Evolutionary conservation across 306 rosid genomes (phyloP).

Genomic region (Cucumis melo): DNA sequence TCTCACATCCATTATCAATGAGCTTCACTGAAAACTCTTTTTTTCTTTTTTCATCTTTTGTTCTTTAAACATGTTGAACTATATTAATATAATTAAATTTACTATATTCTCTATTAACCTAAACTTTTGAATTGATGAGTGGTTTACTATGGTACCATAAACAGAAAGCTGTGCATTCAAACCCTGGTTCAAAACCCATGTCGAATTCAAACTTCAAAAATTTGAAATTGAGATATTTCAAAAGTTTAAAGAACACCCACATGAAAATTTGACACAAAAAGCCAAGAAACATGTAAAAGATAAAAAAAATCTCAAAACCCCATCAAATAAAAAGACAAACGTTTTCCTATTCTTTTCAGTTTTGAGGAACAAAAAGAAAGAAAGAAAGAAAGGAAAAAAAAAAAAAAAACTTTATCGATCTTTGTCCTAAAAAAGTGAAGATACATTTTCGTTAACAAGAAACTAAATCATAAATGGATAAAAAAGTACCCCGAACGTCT

Average conservation of each 20-base stretch:
- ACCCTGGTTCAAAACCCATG: not conserved
- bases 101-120: too few relatives aligned
- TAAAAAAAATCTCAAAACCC: not conserved
- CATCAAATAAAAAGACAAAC: not conserved
- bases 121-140: too few relatives aligned
- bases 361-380: not conserved
- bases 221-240: not conserved
- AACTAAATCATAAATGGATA: too few relatives aligned
- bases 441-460: not conserved
- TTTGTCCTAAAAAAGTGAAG: not conserved
- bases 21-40: not conserved
- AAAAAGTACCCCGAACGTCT: too few relatives aligned
- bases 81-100: too few relatives aligned
- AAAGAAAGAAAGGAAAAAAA: too few relatives aligned
- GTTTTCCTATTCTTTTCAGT: not conserved
- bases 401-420: not conserved
- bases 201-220: not conserved
- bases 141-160: not conserved
- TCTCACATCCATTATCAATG: not conserved
- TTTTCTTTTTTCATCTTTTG: not conserved
- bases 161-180: not conserved
- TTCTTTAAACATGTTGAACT: not conserved
- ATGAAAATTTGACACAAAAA: not conserved
- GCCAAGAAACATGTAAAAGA: not conserved
- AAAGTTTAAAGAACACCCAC: not conserved